phyloP scores from a whole-genome alignment of 192 early-diverging fungal species.

The Coemansia sp. region DNA sequence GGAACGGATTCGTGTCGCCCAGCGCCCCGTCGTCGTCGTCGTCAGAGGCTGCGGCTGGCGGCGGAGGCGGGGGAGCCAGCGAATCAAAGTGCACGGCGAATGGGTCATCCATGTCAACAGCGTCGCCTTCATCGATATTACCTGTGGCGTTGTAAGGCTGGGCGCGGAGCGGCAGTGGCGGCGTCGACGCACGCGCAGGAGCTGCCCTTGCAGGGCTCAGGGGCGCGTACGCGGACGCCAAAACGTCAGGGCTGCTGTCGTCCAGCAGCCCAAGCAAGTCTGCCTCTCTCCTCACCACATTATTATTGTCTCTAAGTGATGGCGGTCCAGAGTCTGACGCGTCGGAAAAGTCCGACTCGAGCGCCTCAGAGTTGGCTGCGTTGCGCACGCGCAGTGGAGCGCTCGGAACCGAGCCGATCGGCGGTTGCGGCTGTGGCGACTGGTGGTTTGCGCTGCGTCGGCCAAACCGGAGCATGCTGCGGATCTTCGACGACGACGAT shows the following conservation, averaged over 20 bases:
- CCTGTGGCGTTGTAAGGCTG: too few species aligned
- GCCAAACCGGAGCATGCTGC: slow-evolving; percentile 37
- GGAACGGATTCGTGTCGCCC: background rate
- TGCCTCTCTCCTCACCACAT: background rate
- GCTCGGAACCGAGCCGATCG: background rate
- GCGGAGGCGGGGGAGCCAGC: background rate
- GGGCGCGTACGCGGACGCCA: slow-evolving; percentile 11
- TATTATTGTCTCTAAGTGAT: background rate
- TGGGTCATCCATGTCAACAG: slow-evolving; percentile 5
- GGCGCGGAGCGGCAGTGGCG: too few species aligned
- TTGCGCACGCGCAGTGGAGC: background rate
- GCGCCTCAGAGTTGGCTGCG: background rate
- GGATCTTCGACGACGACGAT: slow-evolving; percentile 27
- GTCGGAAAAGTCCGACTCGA: slow-evolving; percentile 52
- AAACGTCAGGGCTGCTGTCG: background rate
- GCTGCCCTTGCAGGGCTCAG: slow-evolving; percentile 14
- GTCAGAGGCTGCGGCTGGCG: background rate
- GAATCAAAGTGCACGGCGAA: slow-evolving; percentile 3
- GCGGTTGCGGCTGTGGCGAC: too few species aligned
- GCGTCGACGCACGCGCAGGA: background rate
- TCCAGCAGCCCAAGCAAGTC: slow-evolving; percentile 17
- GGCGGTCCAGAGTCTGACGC: background rate
- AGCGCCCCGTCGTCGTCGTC: background rate
- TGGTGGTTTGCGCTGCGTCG: slow-evolving; percentile 13
- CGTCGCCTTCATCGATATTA: too few species aligned